Conservation (phyloP, 73 alveolate species). For the Tetrahymena thermophila region DNA sequence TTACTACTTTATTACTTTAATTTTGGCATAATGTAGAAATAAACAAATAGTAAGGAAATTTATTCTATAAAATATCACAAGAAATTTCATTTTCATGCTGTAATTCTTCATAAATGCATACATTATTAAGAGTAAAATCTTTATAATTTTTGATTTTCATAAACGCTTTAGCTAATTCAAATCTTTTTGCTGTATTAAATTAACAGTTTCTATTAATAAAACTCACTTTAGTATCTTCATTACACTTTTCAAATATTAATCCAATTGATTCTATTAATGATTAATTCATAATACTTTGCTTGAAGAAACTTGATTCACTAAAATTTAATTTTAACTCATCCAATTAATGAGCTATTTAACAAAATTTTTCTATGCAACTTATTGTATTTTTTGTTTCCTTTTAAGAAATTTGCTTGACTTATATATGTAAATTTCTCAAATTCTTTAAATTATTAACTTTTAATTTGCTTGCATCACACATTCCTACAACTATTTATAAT, state of each 20-base stretch:
- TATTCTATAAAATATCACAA: no score
- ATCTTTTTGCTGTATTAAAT: background rate
- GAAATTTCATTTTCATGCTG: background rate
- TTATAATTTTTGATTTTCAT: background rate
- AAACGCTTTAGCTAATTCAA: background rate
- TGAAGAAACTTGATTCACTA: background rate
- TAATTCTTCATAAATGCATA: no score
- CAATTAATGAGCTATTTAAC: background rate
- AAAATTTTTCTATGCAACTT: background rate
- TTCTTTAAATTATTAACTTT: no score
- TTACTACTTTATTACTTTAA: background rate
- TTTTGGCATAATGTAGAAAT: background rate
- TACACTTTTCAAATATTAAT: background rate
- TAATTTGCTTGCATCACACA: background rate
- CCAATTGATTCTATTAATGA: background rate
- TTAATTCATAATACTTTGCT: background rate
- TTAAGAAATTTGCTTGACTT: no score
- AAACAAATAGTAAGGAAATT: background rate
- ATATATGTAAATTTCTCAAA: no score
- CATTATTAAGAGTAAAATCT: background rate
- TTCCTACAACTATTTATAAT: background rate
- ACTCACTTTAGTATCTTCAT: background rate
- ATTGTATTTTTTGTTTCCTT: background rate
- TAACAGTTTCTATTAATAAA: background rate
- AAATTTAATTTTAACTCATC: background rate